A percentile compares a stretch with the other conserved stretches of the same genome.
phyloP scores from a whole-genome alignment of 2,329 filamentous ascomycete genomes.

The Beauveria caledonica region DNA sequence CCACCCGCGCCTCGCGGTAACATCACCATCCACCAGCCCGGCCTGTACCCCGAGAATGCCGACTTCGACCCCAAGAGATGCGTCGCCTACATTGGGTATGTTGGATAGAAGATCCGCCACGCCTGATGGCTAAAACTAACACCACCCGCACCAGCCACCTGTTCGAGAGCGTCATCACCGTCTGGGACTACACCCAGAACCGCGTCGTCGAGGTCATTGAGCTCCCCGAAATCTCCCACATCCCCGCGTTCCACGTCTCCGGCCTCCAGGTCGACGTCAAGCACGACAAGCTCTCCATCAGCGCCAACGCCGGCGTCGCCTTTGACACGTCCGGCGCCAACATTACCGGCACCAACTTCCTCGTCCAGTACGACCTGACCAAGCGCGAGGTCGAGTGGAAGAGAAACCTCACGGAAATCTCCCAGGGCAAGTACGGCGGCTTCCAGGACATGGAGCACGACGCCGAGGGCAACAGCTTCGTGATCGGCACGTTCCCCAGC shows the following conservation, averaged over 20 bases:
- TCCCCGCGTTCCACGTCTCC: slow-evolving; percentile 16
- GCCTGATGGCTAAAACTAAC: neutral
- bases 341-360: slow-evolving; percentile 27
- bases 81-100: slow-evolving; percentile 16
- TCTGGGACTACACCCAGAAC: neutral
- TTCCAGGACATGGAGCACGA: slow-evolving; percentile 33
- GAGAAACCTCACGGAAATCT: slow-evolving; percentile 24
- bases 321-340: slow-evolving; percentile 27
- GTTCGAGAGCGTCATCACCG: neutral
- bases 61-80: slow-evolving; percentile 16
- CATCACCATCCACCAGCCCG: slow-evolving; percentile 9
- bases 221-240: slow-evolving; percentile 23
- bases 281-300: slow-evolving; percentile 25
- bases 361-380: slow-evolving; percentile 27
- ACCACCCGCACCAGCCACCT: neutral
- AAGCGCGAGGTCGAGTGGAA: slow-evolving; percentile 21
- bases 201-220: slow-evolving; percentile 17
- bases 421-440: slow-evolving; percentile 24
- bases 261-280: slow-evolving; percentile 26
- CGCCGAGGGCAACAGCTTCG: slow-evolving; percentile 26
- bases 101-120: slow-evolving; percentile 10
- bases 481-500: slow-evolving; percentile 30
- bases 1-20: neutral
- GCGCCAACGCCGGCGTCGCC: slow-evolving; percentile 26
- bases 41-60: slow-evolving; percentile 18